Percentiles rank a stretch among this genome's conserved stretches.
Conservation (phyloP, 257 asterid species). For the Paulownia fortunei region DNA sequence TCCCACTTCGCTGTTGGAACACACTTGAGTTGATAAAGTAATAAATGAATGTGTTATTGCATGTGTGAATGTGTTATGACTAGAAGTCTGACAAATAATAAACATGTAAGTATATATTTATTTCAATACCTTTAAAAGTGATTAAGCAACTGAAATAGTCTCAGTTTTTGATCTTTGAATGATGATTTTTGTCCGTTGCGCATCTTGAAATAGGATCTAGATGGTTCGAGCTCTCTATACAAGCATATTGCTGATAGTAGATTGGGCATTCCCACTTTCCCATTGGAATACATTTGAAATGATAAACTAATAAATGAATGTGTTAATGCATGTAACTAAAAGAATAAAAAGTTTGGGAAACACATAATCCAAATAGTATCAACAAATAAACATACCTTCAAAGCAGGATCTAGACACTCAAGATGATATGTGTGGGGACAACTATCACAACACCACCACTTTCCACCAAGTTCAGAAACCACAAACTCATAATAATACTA, state of each 20-base stretch:
- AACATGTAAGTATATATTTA: no score
- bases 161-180: constrained; percentile 59
- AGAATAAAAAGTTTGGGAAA: constrained; percentile 18
- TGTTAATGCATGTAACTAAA: constrained; percentile 15
- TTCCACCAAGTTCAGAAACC: constrained; percentile 84
- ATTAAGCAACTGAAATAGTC: no score
- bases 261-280: constrained; percentile 83
- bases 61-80: no score
- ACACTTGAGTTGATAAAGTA: no score
- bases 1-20: no score
- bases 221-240: constrained; percentile 46
- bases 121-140: no score
- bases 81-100: no score
- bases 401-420: constrained; percentile 83
- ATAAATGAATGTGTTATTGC: no score
- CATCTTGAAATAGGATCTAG: constrained; percentile 59
- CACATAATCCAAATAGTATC: not conserved
- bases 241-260: constrained; percentile 50
- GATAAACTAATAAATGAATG: constrained; percentile 21
- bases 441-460: constrained; percentile 79
- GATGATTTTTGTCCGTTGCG: constrained; percentile 61
- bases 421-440: constrained; percentile 85
- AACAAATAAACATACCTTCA: constrained; percentile 60
- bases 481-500: constrained; percentile 86
- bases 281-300: constrained; percentile 60